Evolutionary conservation across 257 asterid genomes (phyloP).

Genomic region (Scutellaria baicalensis): DNA sequence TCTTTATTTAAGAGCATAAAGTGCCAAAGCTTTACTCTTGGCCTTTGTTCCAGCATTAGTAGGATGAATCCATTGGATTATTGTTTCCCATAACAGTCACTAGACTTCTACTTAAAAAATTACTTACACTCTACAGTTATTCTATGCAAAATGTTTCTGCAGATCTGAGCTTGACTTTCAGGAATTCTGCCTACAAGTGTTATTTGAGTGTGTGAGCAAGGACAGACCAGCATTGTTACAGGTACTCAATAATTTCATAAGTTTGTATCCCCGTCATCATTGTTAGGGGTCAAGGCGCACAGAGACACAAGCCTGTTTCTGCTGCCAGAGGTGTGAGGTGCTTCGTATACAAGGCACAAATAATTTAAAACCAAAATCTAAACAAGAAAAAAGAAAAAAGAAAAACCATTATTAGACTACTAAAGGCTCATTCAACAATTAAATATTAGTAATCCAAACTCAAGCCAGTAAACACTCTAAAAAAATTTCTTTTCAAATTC

Average conservation of each 20-base stretch:
- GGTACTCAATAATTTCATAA: slow-evolving; percentile 29
- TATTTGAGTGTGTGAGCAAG: slow-evolving; percentile 97
- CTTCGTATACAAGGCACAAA: too few species aligned
- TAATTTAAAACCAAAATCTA: too few species aligned
- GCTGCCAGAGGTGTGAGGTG: too few species aligned
- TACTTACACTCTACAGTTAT: background rate
- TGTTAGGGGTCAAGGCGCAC: too few species aligned
- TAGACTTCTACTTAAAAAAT: background rate
- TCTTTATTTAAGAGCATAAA: background rate
- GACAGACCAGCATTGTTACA: slow-evolving; percentile 90
- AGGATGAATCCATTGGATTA: background rate
- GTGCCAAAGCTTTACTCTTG: background rate
- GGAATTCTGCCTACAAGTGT: slow-evolving; percentile 85
- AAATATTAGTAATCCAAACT: too few species aligned
- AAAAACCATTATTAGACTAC: too few species aligned
- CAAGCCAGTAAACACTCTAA: too few species aligned
- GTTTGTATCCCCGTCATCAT: background rate
- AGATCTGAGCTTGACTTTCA: slow-evolving; percentile 77
- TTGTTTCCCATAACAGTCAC: background rate
- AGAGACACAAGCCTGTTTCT: too few species aligned
- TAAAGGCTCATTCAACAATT: too few species aligned
- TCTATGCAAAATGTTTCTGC: slow-evolving; percentile 27
- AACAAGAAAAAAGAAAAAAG: too few species aligned
- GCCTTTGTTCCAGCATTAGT: background rate
- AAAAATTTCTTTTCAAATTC: too few species aligned